Evolutionary conservation across 345 rosid genomes (phyloP).

Genomic region (Corchorus capsularis): DNA sequence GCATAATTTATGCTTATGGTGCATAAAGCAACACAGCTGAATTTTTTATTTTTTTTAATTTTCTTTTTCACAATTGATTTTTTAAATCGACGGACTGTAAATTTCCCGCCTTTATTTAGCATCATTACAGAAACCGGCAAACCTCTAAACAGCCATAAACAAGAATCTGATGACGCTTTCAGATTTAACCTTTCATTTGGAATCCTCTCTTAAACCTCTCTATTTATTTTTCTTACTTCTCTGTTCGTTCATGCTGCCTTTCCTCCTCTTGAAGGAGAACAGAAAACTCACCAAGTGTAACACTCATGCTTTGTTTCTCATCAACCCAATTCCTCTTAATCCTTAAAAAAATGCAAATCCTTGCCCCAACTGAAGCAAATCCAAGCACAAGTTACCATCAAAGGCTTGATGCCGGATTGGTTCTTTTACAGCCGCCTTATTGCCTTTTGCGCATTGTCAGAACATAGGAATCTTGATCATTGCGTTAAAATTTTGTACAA

Average conservation of each 20-base stretch:
- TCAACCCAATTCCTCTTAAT: constrained; percentile 62
- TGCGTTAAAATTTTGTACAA: constrained; percentile 52
- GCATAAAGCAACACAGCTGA: too few species aligned
- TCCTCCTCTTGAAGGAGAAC: constrained; percentile 41
- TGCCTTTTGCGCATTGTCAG: constrained; percentile 62
- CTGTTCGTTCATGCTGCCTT: constrained; percentile 42
- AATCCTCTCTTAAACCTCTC: constrained; percentile 24
- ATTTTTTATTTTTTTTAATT: too few species aligned
- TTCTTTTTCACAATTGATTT: not conserved
- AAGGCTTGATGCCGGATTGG: constrained; percentile 52
- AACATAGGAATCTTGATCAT: constrained; percentile 59
- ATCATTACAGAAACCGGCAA: not conserved
- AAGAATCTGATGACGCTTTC: constrained; percentile 42
- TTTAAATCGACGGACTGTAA: not conserved
- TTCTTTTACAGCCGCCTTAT: constrained; percentile 68
- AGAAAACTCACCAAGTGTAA: constrained; percentile 39
- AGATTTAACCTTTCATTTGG: constrained; percentile 24
- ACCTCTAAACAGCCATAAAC: not conserved
- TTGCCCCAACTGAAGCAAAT: constrained; percentile 66
- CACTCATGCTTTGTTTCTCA: constrained; percentile 45
- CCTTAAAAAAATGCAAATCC: constrained; percentile 57
- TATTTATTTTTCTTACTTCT: constrained; percentile 17
- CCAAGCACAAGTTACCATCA: constrained; percentile 63
- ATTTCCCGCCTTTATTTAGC: constrained; percentile 21
- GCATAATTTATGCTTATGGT: too few species aligned